These are phyloP conservation scores for Haematococcus sp. DNA, from an alignment of 139 green algal genomes.

Conservation along the genomic window DNA sequence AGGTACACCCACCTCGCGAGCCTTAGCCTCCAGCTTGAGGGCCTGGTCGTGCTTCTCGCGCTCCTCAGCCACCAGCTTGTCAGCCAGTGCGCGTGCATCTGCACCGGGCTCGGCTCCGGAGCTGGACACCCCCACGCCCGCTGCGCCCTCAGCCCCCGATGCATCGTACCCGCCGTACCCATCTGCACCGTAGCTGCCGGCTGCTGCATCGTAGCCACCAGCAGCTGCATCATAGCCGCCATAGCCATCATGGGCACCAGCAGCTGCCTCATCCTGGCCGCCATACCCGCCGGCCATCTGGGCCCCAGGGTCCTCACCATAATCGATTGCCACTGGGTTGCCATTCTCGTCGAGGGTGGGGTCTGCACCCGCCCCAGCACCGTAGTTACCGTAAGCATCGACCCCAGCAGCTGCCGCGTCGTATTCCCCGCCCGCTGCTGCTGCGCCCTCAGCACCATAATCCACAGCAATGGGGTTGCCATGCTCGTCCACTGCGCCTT, in stretches of 20 bases:
- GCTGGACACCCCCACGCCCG: not conserved
- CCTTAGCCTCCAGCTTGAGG: constrained; percentile 39
- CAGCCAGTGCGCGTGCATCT: not conserved
- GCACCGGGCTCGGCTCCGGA: not conserved
- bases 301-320: no score
- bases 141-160: not conserved
- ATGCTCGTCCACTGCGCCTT: no score
- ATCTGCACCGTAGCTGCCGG: not conserved
- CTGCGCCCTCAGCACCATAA: no score
- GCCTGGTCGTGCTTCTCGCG: constrained; percentile 34
- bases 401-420: no score
- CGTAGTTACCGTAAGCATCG: no score
- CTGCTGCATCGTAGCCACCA: not conserved
- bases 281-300: no score
- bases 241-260: not conserved
- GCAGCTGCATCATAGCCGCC: not conserved
- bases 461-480: no score
- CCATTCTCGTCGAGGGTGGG: no score
- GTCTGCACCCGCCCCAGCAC: no score
- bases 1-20: constrained; percentile 13
- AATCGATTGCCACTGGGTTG: no score
- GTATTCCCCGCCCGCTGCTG: no score
- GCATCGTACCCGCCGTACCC: not conserved
- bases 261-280: not conserved
- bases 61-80: constrained; percentile 18